Base-by-base conservation (phyloP, 495 filamentous ascomycete species). In the Aspergillus nidulans region DNA sequence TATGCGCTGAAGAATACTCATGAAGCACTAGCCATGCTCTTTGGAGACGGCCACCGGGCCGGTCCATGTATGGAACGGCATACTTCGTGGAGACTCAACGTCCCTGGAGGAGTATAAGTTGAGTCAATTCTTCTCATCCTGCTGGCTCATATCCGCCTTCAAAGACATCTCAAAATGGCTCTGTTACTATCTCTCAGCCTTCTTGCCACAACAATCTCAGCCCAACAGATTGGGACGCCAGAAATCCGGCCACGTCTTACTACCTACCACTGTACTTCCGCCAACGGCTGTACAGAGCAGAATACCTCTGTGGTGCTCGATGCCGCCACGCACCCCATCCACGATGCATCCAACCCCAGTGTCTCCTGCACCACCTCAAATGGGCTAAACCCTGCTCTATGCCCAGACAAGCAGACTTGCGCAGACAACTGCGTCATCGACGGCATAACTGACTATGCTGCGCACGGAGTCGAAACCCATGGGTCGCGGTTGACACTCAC, bases 301-400 rank as follows among this genome's bases (percentile, higher is more conserved):
- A 62, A 68, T 8, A 76, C 71, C 9, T 68, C 68, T 15, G 54
- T 77, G 24, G 73, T 75, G 7, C 56, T 76, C 9, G 74, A 77
- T 51, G 67, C 67, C 8, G 58, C 63, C 16, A 66, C 66, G 2
- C 81, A 79, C 36, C 66, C 62, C 49, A 63, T 84, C 51, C 76
- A 84, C 64, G 59, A 72, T 53, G 56, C 60, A 21, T 63, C 64
- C 49, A 64, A 61, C 30, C 30, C 30, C 63, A 55, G 57, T 19
- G 62, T 63, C n/a, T 64, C 65, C 18, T 77, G 76, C 63, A 63
- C 66, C 6, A 58, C 63, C 58, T 69, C 61, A 3, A 34, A 23
- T 20, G 32, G 41, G 9, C 9, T 55, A 1, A 16, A 55, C 52
- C 13, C 44, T 4, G 18, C 32, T 8, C 15, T 55, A 23, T 55